Conservation (phyloP, 352 stramenopile genomes). For the Blastocystis sp. region DNA sequence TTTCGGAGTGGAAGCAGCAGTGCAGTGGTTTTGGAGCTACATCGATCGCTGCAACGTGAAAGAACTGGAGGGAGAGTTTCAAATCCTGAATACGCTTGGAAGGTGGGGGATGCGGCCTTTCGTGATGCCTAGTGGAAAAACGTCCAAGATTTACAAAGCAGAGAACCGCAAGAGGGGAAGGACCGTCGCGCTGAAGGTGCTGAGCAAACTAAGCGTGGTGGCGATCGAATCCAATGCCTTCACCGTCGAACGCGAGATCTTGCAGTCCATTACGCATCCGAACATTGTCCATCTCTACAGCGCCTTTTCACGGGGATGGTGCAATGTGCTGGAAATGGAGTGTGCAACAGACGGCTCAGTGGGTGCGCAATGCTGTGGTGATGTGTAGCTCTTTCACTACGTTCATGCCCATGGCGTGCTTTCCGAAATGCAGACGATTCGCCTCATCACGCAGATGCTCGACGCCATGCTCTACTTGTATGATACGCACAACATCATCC, state of each 20-base stretch:
- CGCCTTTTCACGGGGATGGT: not conserved
- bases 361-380: not conserved
- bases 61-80: not conserved
- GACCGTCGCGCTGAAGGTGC: conserved; percentile 27
- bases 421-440: conserved; percentile 12
- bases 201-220: not conserved
- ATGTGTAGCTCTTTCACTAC: conserved; percentile 25
- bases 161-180: not conserved
- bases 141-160: conserved; percentile 38
- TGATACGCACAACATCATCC: not conserved
- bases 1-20: not conserved
- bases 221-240: conserved; percentile 34
- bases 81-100: not conserved
- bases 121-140: conserved; percentile 41
- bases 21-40: not conserved
- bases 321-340: conserved; percentile 20
- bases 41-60: not conserved
- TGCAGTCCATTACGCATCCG: not conserved
- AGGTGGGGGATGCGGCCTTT: not conserved
- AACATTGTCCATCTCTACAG: conserved; percentile 31
- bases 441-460: conserved; percentile 11
- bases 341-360: conserved; percentile 27
- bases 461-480: conserved; percentile 36
- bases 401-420: conserved; percentile 21
- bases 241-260: not conserved